These are phyloP conservation scores for Epithemia pelagica DNA, from an alignment of 108 stramenopile genomes.

Conservation along the genomic window DNA sequence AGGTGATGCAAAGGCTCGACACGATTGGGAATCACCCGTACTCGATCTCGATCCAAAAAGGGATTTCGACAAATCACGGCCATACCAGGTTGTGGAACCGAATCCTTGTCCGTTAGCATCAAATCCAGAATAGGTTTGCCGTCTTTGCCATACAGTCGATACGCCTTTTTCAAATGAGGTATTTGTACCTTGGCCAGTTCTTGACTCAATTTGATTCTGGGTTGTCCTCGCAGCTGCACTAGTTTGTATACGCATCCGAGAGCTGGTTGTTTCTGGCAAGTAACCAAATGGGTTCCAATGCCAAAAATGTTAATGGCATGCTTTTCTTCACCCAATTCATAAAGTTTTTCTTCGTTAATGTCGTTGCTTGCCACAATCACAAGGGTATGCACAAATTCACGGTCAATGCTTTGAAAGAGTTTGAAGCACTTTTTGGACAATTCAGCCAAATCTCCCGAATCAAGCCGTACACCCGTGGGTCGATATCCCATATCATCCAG, in stretches of 20 bases:
- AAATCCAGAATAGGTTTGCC: conserved; percentile 83
- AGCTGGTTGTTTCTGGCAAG: conserved; percentile 98
- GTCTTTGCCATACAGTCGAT: conserved; percentile 76
- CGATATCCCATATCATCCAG: conserved; percentile 84
- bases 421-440: conserved; percentile 60
- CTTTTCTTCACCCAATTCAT: conserved; percentile 64
- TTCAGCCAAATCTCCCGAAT: conserved; percentile 92
- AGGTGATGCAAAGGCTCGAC: conserved; percentile 70
- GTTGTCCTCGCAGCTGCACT: conserved; percentile 74
- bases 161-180: conserved; percentile 79
- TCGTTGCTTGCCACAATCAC: conserved; percentile 95
- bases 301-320: conserved; percentile 95
- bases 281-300: conserved; percentile 96
- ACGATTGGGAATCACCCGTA: conserved; percentile 66
- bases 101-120: conserved; percentile 57
- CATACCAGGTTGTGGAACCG: conserved; percentile 48
- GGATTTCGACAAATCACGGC: conserved; percentile 86
- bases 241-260: conserved; percentile 97
- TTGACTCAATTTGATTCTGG: conserved; percentile 92
- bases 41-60: conserved; percentile 75
- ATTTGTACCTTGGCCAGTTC: conserved; percentile 86
- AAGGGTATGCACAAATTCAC: conserved; percentile 56
- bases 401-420: conserved; percentile 40
- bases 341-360: conserved; percentile 90
- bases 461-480: conserved; percentile 90